Percentiles rank a stretch among this genome's conserved stretches.
Conservation (phyloP, 129 eudicot genomes). For the Logfia minima region DNA sequence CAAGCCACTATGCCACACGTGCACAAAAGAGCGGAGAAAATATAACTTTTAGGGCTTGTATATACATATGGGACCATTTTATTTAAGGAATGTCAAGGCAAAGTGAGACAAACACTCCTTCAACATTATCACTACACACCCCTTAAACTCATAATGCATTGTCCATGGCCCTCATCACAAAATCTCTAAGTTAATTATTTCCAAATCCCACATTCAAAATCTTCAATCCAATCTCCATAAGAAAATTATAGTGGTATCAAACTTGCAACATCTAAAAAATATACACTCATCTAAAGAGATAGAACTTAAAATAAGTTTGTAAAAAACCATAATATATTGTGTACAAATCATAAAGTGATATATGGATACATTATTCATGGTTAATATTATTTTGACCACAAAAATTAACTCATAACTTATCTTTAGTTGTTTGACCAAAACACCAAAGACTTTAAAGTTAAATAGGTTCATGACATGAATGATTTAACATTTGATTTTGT, state of each 20-base stretch:
- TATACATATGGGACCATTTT: slow-evolving; percentile 34
- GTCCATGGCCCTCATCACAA: slow-evolving; percentile 16
- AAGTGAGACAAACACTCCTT: slow-evolving; percentile 38
- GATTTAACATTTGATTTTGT: not conserved
- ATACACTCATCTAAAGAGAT: not conserved
- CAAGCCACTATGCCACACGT: slow-evolving; percentile 38
- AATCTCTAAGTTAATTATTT: not conserved
- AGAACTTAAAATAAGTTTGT: not conserved
- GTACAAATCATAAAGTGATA: not conserved
- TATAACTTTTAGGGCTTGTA: slow-evolving; percentile 5
- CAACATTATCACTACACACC: slow-evolving; percentile 5
- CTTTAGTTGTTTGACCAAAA: not conserved
- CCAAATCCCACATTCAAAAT: not conserved
- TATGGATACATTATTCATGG: not conserved
- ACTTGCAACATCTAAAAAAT: not conserved
- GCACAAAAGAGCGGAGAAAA: slow-evolving; percentile 17
- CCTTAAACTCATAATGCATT: slow-evolving; percentile 17
- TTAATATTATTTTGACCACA: not conserved
- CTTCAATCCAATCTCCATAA: not conserved
- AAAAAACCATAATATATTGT: no score
- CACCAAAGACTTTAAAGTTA: not conserved
- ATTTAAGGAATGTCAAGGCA: slow-evolving; percentile 27
- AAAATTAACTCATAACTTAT: not conserved
- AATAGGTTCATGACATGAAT: not conserved
- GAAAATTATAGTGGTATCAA: not conserved